Base-by-base conservation (phyloP, 2,329 filamentous ascomycete genomes). In the Phaeosphaeria sp. region DNA sequence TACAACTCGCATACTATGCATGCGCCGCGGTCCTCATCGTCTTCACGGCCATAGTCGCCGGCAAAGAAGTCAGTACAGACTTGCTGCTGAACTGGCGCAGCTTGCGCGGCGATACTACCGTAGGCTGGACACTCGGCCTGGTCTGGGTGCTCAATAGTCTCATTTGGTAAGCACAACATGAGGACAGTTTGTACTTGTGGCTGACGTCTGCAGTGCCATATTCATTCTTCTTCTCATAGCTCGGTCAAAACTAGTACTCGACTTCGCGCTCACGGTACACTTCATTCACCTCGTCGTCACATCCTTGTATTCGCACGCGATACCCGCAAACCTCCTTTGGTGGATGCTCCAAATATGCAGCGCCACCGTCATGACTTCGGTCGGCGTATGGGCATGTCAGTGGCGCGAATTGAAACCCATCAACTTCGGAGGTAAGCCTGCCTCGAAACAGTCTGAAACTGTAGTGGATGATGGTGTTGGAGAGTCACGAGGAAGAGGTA, bases 261-360 rank as follows among this genome's bases (percentile, higher is more conserved):
- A 99, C 79, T 99, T 98, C 76, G 91, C 92, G 30, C 82, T 97
- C 22, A 97, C 94, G 2, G 85, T 97, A 18, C 92, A 96, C 80
- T 85, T 91, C 75, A 81, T 97, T 43, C 91, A 97, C 75, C 85
- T 97, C 52, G 63, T 95, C 69, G 78, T 92, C 69, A 91, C 91
- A 25, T 89, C 88, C 20, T 76, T 97, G 33, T 97, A 96, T 78
- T 89, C 91, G 2, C 87, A 88, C 69, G 84, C 86, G 10, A 74
- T 98, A 25, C 95, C 95, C 1, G 83, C 85, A 10, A 89, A 94
- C 75, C 79, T 87, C 63, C 89, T 96, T 69, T 99, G 95, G 95
- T 99, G 95, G 94, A 81, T 79, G 1, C 76, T 91, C 0, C 88
- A 91, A 72, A 76, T 83, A 49, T 81, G 81, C 42, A 90, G 87